Conservation (phyloP, 768 basidiomycete genomes). For the Suillus tomentosus region DNA sequence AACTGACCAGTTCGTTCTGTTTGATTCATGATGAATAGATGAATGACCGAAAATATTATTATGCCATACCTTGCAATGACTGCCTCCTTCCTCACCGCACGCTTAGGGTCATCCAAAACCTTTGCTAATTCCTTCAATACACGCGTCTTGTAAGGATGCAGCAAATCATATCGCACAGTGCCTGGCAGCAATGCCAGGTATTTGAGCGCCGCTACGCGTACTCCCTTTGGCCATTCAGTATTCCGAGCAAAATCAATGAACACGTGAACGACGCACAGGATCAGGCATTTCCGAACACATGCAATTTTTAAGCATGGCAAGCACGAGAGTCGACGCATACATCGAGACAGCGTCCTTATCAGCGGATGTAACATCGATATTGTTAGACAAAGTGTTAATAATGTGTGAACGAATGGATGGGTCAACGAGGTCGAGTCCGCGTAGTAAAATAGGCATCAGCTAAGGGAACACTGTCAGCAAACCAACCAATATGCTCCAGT, state of each 20-base stretch:
- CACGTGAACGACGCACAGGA: conserved; percentile 43
- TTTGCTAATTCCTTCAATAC: conserved; percentile 77
- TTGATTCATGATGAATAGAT: conserved; percentile 12
- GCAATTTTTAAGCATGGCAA: conserved; percentile 70
- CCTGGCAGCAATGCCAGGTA: conserved; percentile 75
- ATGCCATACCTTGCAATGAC: conserved; percentile 69
- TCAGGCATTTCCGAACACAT: conserved; percentile 51
- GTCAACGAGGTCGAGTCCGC: conserved; percentile 79
- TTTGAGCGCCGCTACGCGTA: conserved; percentile 73
- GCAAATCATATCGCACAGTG: conserved; percentile 76
- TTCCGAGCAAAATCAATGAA: neutral
- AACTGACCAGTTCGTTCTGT: conserved; percentile 32
- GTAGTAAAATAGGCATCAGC: conserved; percentile 88
- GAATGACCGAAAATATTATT: neutral
- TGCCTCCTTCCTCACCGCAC: conserved; percentile 81
- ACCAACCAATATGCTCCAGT: neutral
- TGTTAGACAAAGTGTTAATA: conserved; percentile 74
- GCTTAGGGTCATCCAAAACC: conserved; percentile 87
- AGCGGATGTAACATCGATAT: conserved; percentile 60
- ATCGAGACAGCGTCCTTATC: conserved; percentile 56
- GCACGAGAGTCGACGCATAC: conserved; percentile 71
- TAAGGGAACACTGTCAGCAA: conserved; percentile 31
- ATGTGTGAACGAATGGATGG: conserved; percentile 74
- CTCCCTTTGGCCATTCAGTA: conserved; percentile 48
- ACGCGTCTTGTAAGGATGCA: conserved; percentile 76